Base-by-base conservation (phyloP, 352 stramenopile species). In the Globisporangium acanthophoron region DNA sequence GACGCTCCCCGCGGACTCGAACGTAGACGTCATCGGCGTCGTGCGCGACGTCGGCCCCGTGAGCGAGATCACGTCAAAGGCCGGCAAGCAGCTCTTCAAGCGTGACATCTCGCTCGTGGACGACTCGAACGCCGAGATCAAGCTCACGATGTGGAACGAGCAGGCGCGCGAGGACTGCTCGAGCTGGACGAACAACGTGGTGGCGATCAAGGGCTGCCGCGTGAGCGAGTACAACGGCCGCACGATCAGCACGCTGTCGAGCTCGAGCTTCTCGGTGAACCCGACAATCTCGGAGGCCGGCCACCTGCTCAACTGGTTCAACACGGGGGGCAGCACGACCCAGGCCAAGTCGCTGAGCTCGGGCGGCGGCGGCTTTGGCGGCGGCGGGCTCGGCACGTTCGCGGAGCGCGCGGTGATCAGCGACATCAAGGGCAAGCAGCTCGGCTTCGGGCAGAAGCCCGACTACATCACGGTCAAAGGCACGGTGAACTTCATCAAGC, bases 401-500 rank as follows among this genome's bases (percentile, higher is more conserved):
- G 61, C 80, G 1, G 80, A 98, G 59, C 88, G 96, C 58, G 88
- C 92, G 21, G 74, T 82, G 15, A 83, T 99, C 51, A 84, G 73
- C 39, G 82, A 93, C 69, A 99, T 99, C 69, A 98, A 98, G 73
- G 73, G 80, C 40, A 94, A 97, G 68, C 81, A 98, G 47, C 79
- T 99, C 56, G 97, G 96, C 51, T 96, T 95, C 65, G 76, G 70
- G 3, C 95, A 98, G 56, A 99, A 99, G 77, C 88, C 94, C 18
- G 96, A 99, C 76, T 99, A 94, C 69, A 88, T 98, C 52, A 94
- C 74, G 31, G 92, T 99, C 55, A 98, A 98, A 71, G 96, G 80
- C 47, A 98, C 88, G 13, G 85, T 99, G 54, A 98, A 88, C 61
- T 99, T 98, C 65, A 96, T 99, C 69, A 98, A 98, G 77, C 96